Percentiles rank a stretch among this genome's conserved stretches.
These are phyloP conservation scores for Irpex sp. DNA, from an alignment of 1,284 basidiomycete species.

Conservation along the genomic window DNA sequence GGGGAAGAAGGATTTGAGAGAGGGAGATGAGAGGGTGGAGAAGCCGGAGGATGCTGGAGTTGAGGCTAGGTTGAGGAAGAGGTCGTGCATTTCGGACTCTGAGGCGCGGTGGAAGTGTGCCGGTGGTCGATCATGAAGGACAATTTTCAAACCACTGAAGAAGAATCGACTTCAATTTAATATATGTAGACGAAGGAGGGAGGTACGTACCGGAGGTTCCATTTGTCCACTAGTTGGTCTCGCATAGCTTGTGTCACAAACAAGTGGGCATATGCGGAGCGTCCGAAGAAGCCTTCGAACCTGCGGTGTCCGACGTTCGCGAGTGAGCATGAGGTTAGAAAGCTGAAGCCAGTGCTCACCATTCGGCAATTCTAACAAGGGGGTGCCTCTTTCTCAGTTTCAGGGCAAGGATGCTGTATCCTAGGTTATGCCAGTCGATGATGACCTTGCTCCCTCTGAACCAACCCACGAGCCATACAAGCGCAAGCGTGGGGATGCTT, in stretches of 20 bases:
- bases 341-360: slow-evolving; percentile 36
- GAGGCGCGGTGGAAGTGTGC: slow-evolving; percentile 69
- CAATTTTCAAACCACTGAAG: slow-evolving; percentile 66
- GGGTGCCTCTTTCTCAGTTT: slow-evolving; percentile 64
- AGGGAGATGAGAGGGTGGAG: slow-evolving; percentile 26
- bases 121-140: slow-evolving; percentile 88
- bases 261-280: slow-evolving; percentile 80
- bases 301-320: slow-evolving; percentile 34
- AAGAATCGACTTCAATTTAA: not conserved
- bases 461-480: slow-evolving; percentile 72
- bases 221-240: slow-evolving; percentile 63
- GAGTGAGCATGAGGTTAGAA: not conserved
- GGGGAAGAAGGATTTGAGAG: slow-evolving; percentile 37
- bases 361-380: slow-evolving; percentile 71
- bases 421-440: slow-evolving; percentile 99
- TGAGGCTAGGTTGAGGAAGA: slow-evolving; percentile 24
- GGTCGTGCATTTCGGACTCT: slow-evolving; percentile 69
- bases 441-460: slow-evolving; percentile 79
- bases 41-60: not conserved
- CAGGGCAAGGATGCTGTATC: slow-evolving; percentile 88
- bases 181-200: slow-evolving; percentile 9
- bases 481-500: slow-evolving; percentile 86
- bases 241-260: slow-evolving; percentile 93
- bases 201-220: slow-evolving; percentile 67
- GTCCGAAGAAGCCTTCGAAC: slow-evolving; percentile 79